Evolutionary conservation across 208 protist species (phyloP).

Genomic region (Wallacemonas sp.): DNA sequence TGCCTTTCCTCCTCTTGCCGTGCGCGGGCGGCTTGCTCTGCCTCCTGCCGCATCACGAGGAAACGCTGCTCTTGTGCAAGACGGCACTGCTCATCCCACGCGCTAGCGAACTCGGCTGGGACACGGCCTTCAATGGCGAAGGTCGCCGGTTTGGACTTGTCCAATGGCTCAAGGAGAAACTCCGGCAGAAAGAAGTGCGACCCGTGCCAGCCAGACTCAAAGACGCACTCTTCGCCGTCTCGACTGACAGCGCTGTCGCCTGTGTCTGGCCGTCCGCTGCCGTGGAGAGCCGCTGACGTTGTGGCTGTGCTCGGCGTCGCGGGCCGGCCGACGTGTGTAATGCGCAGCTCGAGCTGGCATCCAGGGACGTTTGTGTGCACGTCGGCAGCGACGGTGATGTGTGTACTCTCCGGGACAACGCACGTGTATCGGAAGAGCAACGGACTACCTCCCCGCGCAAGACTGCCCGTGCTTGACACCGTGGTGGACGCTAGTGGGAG

Average conservation of each 20-base stretch:
- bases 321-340: slow-evolving; percentile 12
- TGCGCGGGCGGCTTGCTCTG: neutral
- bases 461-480: slow-evolving; percentile 37
- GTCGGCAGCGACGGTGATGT: slow-evolving; percentile 48
- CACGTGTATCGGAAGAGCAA: slow-evolving; percentile 65
- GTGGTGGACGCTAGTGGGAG: slow-evolving; percentile 35
- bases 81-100: slow-evolving; percentile 64
- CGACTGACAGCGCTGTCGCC: neutral
- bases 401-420: slow-evolving; percentile 46
- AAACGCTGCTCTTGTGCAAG: slow-evolving; percentile 47
- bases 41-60: slow-evolving; percentile 16
- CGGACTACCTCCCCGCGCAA: slow-evolving; percentile 45
- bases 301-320: neutral
- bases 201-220: slow-evolving; percentile 3
- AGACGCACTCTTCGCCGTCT: neutral
- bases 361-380: slow-evolving; percentile 24
- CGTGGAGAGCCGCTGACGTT: neutral
- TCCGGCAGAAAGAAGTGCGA: slow-evolving; percentile 7
- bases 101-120: slow-evolving; percentile 28
- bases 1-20: slow-evolving; percentile 17
- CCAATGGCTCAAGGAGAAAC: slow-evolving; percentile 2
- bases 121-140: slow-evolving; percentile 68
- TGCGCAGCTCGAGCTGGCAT: slow-evolving; percentile 52
- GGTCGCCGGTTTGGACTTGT: slow-evolving; percentile 14
- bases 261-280: neutral